Evolutionary conservation across 2,329 filamentous ascomycete genomes (phyloP).

Genomic region (Fusarium sp.): DNA sequence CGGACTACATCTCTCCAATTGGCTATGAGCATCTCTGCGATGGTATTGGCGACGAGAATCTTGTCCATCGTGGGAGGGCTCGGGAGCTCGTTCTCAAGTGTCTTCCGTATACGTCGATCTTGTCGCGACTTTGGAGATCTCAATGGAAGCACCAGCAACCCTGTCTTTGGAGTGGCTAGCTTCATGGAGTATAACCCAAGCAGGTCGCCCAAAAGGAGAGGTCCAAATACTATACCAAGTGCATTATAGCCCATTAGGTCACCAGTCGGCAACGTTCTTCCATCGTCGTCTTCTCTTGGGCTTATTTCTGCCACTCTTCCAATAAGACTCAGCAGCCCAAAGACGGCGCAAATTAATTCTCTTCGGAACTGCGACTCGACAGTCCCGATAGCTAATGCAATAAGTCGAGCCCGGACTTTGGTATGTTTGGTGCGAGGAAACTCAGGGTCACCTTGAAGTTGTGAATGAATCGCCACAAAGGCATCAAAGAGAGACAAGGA

Average conservation of each 20-base stretch:
- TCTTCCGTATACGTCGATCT: conserved; percentile 40
- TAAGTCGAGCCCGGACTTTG: conserved; percentile 70
- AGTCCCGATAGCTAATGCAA: conserved; percentile 70
- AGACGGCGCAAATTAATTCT: conserved; percentile 73
- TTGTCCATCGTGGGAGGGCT: conserved; percentile 61
- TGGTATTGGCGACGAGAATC: conserved; percentile 66
- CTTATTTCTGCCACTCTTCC: conserved; percentile 67
- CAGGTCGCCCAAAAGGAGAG: conserved; percentile 69
- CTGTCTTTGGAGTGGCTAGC: conserved; percentile 54
- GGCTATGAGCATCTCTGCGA: conserved; percentile 73
- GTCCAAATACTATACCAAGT: conserved; percentile 73
- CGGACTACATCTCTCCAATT: conserved; percentile 73
- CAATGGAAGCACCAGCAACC: conserved; percentile 56
- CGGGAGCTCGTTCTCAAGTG: conserved; percentile 6
- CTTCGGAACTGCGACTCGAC: conserved; percentile 69
- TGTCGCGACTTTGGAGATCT: conserved; percentile 55
- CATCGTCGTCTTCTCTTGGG: conserved; percentile 62
- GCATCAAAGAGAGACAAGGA: conserved; percentile 71
- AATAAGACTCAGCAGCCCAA: conserved; percentile 72
- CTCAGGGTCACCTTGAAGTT: conserved; percentile 64
- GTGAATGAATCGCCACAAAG: conserved; percentile 69
- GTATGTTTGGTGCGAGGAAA: conserved; percentile 64
- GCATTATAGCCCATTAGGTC: conserved; percentile 73
- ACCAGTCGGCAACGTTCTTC: conserved; percentile 63
- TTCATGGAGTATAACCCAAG: conserved; percentile 63